Evolutionary conservation across 805 yeast genomes (phyloP), one percentile per base, ranked within the genome.

Genomic region (Vanderwaltozyma yarrowii): DNA sequence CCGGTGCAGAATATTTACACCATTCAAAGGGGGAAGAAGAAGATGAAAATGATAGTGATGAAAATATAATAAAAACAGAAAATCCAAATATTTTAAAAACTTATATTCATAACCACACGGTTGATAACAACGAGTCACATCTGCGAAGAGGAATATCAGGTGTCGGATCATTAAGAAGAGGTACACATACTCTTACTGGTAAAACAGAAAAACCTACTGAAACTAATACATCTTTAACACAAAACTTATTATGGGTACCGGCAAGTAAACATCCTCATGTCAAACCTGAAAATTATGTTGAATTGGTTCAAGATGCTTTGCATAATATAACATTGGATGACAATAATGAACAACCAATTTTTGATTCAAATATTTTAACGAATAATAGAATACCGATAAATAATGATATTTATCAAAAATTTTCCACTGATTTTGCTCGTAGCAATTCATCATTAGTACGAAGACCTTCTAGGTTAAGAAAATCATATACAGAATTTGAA

Each of bases 241-340:
- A 71, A 28, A 65, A 73, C 39, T 61, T 82, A 25, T 62, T 89
- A 36, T 89, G 97, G 97, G 96, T 89, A 1, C 96, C 97, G 0
- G 97, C 97, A 1, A 77, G 76, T 42, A 69, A 85, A 23, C 97
- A 89, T 54, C 97, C 97, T 1, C 88, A 83, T 49, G 72, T 89
- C 14, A 88, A 94, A 17, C 96, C 96, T 2, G 94, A 83, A 50
- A 85, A 83, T 50, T 81, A 77, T 61, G 66, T 76, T 46, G 71
- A 70, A 45, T 81, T 80, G 55, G 77, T 82, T 32, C 78, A 78
- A 37, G 56, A 56, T 35, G 50, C 57, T 15, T 35, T 59, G 53
- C 40, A 64, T 58, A 30, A 49, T 55, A 44, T 51, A 13, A 39
- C 39, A 27, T 25, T 47, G n/a, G 50, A 42, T 20, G 40, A 40